Base-by-base conservation (phyloP, 2,329 filamentous ascomycete species). In the Pseudopithomyces chartarum region DNA sequence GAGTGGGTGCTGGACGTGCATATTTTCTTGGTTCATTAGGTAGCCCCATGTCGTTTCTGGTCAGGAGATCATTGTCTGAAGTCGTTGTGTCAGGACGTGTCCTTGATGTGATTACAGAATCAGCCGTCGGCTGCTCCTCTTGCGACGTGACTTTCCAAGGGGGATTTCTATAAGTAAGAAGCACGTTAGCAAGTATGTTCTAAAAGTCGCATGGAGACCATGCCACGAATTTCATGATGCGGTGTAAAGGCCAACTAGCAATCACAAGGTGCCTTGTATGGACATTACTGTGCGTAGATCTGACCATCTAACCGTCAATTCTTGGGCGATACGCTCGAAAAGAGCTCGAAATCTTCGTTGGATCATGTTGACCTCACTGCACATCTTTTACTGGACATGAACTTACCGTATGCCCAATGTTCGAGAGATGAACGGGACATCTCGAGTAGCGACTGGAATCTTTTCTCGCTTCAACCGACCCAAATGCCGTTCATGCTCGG, bases 1-100 rank as follows among this genome's bases (percentile, higher is more conserved):
- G 78, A 1, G 84, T 83, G 8, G 84, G 73, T 13, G 75, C 74
- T 6, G 84, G 85, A 29, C 81, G 79, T 47, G 67, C 49, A 7
- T 65, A 60, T 39, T 73, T 67, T 43, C 63, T 74, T 2, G 58
- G 49, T 40, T 65, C 62, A 10, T 61, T 68, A 10, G 59, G 55
- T 1, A 29, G 26, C 5, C 8, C 26, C 26, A 29, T 29, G n/a
- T 54, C 39, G 32, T 22, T 47, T 36, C 20, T 22, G 8, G 47
- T 57, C 1, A 65, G 43, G 4, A 75, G 32, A 3, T 65, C 70
- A 26, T 67, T 71, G 33, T 74, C 69, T 6, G 72, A 75, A 6
- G 67, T 60, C 10, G 56, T 52, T 12, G 68, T 60, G 17, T 66
- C 56, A 7, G 63, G 63, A 45, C 69, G 69, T 17, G 68, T 67